These are phyloP conservation scores for Termitomyces sp. DNA, from an alignment of 1,284 basidiomycete species.

Conservation along the genomic window DNA sequence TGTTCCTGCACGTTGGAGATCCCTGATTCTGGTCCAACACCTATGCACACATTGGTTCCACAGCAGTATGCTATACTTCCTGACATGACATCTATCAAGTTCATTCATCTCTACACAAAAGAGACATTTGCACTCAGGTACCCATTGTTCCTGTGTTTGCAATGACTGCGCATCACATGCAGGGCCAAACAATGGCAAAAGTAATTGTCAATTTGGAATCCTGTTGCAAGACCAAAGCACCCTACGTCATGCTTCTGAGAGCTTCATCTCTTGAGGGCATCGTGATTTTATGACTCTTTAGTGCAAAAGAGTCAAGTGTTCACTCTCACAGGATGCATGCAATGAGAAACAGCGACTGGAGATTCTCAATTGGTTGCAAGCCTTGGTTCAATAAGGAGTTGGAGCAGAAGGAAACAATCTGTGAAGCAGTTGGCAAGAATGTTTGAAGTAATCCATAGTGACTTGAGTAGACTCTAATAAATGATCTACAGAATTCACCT, in stretches of 20 bases:
- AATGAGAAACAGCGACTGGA: no score
- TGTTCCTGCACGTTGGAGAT: neutral
- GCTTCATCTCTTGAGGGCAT: slow-evolving; percentile 4
- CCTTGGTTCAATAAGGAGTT: no score
- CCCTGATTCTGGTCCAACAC: neutral
- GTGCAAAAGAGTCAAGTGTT: no score
- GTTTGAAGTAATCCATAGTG: no score
- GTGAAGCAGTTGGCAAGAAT: no score
- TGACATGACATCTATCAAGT: neutral
- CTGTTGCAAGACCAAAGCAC: slow-evolving; percentile 19
- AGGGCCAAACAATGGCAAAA: slow-evolving; percentile 20
- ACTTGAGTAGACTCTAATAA: no score
- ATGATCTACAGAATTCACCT: no score
- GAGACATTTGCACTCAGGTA: slow-evolving; percentile 16
- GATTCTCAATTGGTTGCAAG: no score
- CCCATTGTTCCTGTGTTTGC: slow-evolving; percentile 23
- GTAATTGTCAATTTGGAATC: slow-evolving; percentile 21
- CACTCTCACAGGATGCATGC: no score
- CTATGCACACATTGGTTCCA: neutral
- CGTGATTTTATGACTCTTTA: slow-evolving; percentile 1
- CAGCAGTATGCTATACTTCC: neutral
- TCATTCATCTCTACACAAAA: neutral
- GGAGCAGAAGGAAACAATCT: no score
- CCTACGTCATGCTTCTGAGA: slow-evolving; percentile 23
- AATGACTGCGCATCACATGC: slow-evolving; percentile 24